phyloP scores from a whole-genome alignment of 306 rosid genomes.

The Adenanthera pavonina region DNA sequence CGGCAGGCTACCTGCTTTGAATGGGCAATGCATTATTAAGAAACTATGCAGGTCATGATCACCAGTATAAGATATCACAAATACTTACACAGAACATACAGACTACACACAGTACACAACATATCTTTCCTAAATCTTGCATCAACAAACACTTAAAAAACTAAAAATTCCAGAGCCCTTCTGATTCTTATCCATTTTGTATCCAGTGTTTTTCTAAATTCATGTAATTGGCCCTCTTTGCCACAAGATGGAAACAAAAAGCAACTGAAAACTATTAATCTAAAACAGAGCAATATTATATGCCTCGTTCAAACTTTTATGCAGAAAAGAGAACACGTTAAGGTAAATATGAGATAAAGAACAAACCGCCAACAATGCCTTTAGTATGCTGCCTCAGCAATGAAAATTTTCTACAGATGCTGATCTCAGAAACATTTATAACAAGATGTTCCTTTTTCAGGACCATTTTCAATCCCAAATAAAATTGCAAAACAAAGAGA shows the following conservation, averaged over 20 bases:
- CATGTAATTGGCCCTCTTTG: neutral
- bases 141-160: slow-evolving; percentile 9
- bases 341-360: neutral
- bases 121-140: slow-evolving; percentile 14
- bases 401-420: neutral
- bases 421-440: slow-evolving; percentile 19
- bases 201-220: neutral
- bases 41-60: slow-evolving; percentile 12
- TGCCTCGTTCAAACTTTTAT: neutral
- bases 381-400: slow-evolving; percentile 8
- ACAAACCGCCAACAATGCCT: slow-evolving; percentile 12
- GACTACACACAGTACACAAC: neutral
- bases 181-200: neutral
- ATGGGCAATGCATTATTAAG: slow-evolving; percentile 33
- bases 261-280: neutral
- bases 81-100: neutral
- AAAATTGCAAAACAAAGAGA: neutral
- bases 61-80: neutral
- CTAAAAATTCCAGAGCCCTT: neutral
- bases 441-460: slow-evolving; percentile 9
- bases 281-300: neutral
- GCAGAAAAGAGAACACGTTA: neutral
- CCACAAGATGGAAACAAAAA: slow-evolving; percentile 8
- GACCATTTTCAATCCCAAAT: slow-evolving; percentile 26
- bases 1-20: slow-evolving; percentile 41